phyloP scores from a whole-genome alignment of 208 protist genomes.

The Wallacemonas sp. region DNA sequence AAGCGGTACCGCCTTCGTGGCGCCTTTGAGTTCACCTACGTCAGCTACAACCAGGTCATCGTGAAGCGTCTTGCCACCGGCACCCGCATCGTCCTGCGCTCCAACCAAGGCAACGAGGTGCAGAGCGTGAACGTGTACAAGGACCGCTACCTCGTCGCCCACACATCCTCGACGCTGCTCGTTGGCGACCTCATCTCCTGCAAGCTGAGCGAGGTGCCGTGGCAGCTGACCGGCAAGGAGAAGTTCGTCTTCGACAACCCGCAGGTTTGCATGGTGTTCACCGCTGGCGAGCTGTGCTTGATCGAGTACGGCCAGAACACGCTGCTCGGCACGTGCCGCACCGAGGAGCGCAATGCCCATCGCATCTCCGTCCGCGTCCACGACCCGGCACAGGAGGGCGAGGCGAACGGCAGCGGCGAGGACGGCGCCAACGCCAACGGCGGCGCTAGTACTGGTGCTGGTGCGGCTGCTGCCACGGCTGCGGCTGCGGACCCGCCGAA shows the following conservation, averaged over 20 bases:
- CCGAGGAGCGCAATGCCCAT: slow-evolving; percentile 95
- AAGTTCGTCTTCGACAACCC: slow-evolving; percentile 97
- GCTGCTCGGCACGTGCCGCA: slow-evolving; percentile 95
- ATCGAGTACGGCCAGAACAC: slow-evolving; percentile 97
- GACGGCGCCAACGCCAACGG: slow-evolving; percentile 12
- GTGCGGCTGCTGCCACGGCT: background rate
- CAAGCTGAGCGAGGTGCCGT: slow-evolving; percentile 94
- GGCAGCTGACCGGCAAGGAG: slow-evolving; percentile 90
- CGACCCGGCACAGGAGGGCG: slow-evolving; percentile 36
- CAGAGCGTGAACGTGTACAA: slow-evolving; percentile 96
- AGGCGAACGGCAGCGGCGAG: slow-evolving; percentile 15
- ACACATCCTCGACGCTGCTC: slow-evolving; percentile 96
- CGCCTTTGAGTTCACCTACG: slow-evolving; percentile 98
- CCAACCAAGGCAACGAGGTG: slow-evolving; percentile 94
- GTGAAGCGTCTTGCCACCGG: slow-evolving; percentile 94
- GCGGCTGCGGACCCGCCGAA: slow-evolving; percentile 33
- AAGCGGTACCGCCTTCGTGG: slow-evolving; percentile 93
- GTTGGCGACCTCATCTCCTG: slow-evolving; percentile 95
- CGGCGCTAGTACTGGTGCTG: background rate
- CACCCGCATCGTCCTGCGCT: slow-evolving; percentile 93
- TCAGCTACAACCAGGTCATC: slow-evolving; percentile 95
- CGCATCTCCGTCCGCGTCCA: slow-evolving; percentile 93
- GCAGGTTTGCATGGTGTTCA: slow-evolving; percentile 96
- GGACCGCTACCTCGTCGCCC: slow-evolving; percentile 95
- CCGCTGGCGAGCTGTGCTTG: slow-evolving; percentile 95